phyloP scores from a whole-genome alignment of 345 rosid species.

The Isatis tinctoria region DNA sequence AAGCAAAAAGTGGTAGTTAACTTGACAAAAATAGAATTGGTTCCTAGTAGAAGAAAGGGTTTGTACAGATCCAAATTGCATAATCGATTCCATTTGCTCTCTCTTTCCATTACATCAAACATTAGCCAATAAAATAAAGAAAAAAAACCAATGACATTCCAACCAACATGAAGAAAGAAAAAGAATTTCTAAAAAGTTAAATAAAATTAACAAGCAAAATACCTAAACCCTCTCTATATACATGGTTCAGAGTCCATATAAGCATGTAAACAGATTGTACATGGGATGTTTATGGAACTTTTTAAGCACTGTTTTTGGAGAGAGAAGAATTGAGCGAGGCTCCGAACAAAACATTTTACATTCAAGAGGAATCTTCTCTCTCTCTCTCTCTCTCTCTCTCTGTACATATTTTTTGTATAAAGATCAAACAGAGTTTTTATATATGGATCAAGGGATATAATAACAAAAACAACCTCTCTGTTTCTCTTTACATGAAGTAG shows the following conservation, averaged over 20 bases:
- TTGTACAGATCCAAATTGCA: background rate
- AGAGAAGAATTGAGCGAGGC: slow-evolving; percentile 1
- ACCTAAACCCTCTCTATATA: slow-evolving; percentile 3
- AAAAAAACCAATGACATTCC: background rate
- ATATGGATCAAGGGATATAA: background rate
- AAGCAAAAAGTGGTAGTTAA: background rate
- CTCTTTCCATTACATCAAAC: background rate
- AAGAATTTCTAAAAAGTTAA: background rate
- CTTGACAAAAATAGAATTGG: background rate
- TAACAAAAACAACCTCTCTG: background rate
- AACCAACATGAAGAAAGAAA: background rate
- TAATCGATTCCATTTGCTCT: background rate
- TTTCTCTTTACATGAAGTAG: slow-evolving; percentile 79
- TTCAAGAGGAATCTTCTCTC: background rate
- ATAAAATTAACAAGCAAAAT: background rate
- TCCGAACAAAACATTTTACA: slow-evolving; percentile 8
- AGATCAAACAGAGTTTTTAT: background rate
- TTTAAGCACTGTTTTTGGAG: background rate
- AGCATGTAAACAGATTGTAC: background rate
- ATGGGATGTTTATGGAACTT: background rate
- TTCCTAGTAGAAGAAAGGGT: background rate
- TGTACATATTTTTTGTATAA: background rate
- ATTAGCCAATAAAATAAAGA: background rate
- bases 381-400: slow-evolving; percentile 6
- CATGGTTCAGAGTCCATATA: background rate